These are phyloP conservation scores for Fusarium proliferatum DNA, from an alignment of 2,329 filamentous ascomycete genomes.

Conservation along the genomic window DNA sequence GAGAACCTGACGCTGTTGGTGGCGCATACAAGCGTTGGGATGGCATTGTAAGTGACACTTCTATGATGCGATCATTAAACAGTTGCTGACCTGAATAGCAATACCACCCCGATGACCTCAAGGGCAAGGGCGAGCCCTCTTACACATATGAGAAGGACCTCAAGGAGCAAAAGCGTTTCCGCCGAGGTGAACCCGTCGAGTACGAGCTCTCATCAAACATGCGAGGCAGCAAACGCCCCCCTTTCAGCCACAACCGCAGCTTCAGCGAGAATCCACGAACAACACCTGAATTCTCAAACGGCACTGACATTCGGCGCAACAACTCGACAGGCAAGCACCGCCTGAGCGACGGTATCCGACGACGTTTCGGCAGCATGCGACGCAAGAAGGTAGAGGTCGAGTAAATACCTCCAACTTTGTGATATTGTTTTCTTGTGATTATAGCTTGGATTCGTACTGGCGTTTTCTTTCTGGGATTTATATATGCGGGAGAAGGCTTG, in stretches of 20 bases:
- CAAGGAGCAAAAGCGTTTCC: conserved; percentile 64
- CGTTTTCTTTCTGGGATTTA: conserved; percentile 4
- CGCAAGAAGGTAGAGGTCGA: conserved; percentile 52
- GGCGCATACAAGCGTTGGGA: conserved; percentile 84
- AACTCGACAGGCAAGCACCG: conserved; percentile 56
- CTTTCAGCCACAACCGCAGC: conserved; percentile 56
- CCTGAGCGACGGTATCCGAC: conserved; percentile 63
- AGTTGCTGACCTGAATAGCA: conserved; percentile 54
- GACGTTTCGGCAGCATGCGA: conserved; percentile 64
- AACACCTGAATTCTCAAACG: conserved; percentile 40
- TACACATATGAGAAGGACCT: conserved; percentile 76
- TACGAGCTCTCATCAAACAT: conserved; percentile 62
- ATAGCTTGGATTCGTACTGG: background rate
- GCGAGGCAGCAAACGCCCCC: conserved; percentile 33
- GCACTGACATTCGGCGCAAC: conserved; percentile 50
- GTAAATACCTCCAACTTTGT: background rate
- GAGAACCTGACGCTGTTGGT: conserved; percentile 73
- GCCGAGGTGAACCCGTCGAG: conserved; percentile 49
- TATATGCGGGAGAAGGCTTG: background rate
- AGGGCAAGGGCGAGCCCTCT: conserved; percentile 83
- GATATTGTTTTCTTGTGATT: background rate
- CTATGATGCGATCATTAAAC: background rate
- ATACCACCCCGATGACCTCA: conserved; percentile 81
- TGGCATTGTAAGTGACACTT: conserved; percentile 69
- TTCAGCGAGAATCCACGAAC: conserved; percentile 52